These are phyloP conservation scores for Trichoderma citrinoviride DNA, from an alignment of 2,329 filamentous ascomycete genomes.

Conservation along the genomic window DNA sequence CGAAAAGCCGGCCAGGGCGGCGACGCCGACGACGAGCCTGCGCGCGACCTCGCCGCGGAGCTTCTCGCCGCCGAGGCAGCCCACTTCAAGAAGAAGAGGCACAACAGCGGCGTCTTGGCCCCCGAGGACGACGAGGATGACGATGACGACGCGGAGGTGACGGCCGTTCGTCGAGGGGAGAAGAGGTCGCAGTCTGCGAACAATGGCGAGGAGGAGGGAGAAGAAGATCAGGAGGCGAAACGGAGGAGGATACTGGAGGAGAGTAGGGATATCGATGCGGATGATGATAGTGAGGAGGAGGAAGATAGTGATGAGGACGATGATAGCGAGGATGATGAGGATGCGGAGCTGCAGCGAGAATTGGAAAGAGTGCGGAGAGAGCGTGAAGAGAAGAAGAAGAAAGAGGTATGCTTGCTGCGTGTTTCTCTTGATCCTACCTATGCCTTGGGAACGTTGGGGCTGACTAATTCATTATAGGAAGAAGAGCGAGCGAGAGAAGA, in stretches of 20 bases:
- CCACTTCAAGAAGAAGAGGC: slow-evolving; percentile 76
- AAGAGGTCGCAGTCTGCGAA: slow-evolving; percentile 55
- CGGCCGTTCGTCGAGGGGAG: slow-evolving; percentile 27
- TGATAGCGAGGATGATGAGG: slow-evolving; percentile 53
- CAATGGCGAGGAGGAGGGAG: slow-evolving; percentile 42
- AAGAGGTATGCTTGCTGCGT: slow-evolving; percentile 30
- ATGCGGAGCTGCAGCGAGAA: slow-evolving; percentile 86
- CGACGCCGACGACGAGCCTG: slow-evolving; percentile 64
- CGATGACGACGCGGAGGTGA: slow-evolving; percentile 46
- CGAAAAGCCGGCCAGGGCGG: slow-evolving; percentile 86
- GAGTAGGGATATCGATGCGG: slow-evolving; percentile 80
- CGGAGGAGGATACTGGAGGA: slow-evolving; percentile 84
- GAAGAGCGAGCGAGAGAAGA: slow-evolving; percentile 76
- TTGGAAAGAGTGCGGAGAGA: slow-evolving; percentile 91
- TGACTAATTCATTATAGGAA: slow-evolving; percentile 50
- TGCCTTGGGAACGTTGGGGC: not conserved
- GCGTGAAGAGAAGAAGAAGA: slow-evolving; percentile 44
- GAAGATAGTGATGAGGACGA: slow-evolving; percentile 52
- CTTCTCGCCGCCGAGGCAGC: slow-evolving; percentile 84
- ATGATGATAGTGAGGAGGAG: slow-evolving; percentile 58
- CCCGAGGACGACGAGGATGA: slow-evolving; percentile 53
- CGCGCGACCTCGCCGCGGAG: slow-evolving; percentile 82
- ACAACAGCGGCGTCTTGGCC: slow-evolving; percentile 45
- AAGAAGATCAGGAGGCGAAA: slow-evolving; percentile 77
- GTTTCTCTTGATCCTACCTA: not conserved